Evolutionary conservation across 2,329 filamentous ascomycete genomes (phyloP).

Genomic region (Zymoseptoria ardabiliae): DNA sequence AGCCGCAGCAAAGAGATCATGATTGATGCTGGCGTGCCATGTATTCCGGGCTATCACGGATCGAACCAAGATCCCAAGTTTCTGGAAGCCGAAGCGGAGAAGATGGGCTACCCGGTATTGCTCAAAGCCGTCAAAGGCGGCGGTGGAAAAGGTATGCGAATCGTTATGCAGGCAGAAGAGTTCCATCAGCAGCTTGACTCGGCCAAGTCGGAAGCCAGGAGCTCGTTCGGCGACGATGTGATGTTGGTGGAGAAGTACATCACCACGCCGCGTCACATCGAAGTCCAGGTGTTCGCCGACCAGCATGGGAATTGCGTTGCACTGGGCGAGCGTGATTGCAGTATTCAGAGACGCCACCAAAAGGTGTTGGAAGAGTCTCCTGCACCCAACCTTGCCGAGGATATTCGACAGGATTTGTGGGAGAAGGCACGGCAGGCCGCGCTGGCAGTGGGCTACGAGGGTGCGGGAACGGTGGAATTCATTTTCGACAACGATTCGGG

Average conservation of each 20-base stretch:
- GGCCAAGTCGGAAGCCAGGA: conserved; percentile 57
- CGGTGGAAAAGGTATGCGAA: conserved; percentile 63
- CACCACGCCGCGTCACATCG: conserved; percentile 58
- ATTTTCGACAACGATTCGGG: conserved; percentile 62
- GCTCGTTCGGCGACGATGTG: conserved; percentile 59
- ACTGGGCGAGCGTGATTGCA: conserved; percentile 58
- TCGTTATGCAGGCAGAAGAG: conserved; percentile 50
- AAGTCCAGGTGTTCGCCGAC: conserved; percentile 61
- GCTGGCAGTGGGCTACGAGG: conserved; percentile 57
- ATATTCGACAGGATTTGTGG: conserved; percentile 57
- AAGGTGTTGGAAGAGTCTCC: conserved; percentile 62
- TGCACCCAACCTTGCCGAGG: conserved; percentile 53
- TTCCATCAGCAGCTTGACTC: conserved; percentile 56
- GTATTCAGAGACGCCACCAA: conserved; percentile 58
- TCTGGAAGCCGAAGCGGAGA: conserved; percentile 62
- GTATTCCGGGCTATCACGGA: conserved; percentile 93
- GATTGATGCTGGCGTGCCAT: conserved; percentile 88
- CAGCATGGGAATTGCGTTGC: conserved; percentile 58
- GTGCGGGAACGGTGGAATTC: conserved; percentile 61
- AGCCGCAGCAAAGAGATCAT: conserved; percentile 92
- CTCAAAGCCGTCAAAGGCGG: conserved; percentile 60
- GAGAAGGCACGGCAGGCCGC: conserved; percentile 57
- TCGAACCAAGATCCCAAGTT: conserved; percentile 62
- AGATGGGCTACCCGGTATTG: conserved; percentile 59
- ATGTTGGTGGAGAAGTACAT: conserved; percentile 64